Evolutionary conservation across 352 stramenopile species (phyloP), one percentile per base, ranked within the genome.

Genomic region (Achlya hypogyna): DNA sequence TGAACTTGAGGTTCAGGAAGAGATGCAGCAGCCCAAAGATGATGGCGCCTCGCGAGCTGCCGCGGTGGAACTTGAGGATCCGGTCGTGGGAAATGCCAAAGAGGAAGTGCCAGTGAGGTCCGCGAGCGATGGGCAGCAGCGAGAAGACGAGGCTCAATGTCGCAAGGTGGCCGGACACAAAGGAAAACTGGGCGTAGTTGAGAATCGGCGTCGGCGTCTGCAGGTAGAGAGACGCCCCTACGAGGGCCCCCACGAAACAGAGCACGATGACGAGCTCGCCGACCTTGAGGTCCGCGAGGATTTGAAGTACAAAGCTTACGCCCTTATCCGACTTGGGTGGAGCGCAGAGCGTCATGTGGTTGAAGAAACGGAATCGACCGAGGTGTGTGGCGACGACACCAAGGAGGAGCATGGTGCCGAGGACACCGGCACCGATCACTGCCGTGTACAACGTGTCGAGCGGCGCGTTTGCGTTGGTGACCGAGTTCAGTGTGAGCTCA

Each of bases 231-330:
- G 27, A 45, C 28, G 85, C 72, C 47, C 75, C 74, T 10, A 84
- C 62, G 20, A 89, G 59, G 0, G 79, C 78, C 22, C 56, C 75
- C 4, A 82, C 54, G 31, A 91, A 91, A 35, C 87, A 78, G 25
- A 89, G 65, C 63, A 89, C 68, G n/a, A 93, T 70, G 14, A 89
- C 35, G 47, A 84, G 49, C 66, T 93, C 82, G 22, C 81, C 84
- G 12, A 89, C 23, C 27, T 76, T 68, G 2, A 92, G 65, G 34
- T 92, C 81, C 0, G 77, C 78, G 23, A 88, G 53, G 12, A 60
- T 78, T 72, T 91, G 81, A 28, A 81, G 49, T 8, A 89, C 34
- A 42, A 42, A n/a, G n/a, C n/a, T n/a, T 14, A 42, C 6, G 14
- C 34, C 14, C 34, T 6, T 42, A 74, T 84, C 22, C 72, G 16